These are phyloP conservation scores for Dendrobium catenatum DNA, from an alignment of 106 monocot species.

Conservation along the genomic window DNA sequence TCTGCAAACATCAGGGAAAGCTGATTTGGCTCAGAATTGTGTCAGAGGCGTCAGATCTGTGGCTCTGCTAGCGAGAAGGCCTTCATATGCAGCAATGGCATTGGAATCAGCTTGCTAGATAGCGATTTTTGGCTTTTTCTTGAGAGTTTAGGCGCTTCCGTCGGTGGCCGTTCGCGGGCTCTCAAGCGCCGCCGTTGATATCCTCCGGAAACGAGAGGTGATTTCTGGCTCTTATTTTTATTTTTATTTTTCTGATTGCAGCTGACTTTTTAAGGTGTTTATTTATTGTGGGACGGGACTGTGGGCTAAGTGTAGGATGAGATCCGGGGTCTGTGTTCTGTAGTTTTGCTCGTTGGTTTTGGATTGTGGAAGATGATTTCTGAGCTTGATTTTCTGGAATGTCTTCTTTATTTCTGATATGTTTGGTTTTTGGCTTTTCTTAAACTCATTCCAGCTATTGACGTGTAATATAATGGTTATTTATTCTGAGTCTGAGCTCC, in stretches of 20 bases:
- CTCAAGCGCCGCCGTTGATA: neutral
- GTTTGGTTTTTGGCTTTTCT: neutral
- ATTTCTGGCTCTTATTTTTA: neutral
- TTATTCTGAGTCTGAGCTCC: neutral
- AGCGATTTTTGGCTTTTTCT: neutral
- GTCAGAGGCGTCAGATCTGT: neutral
- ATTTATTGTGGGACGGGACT: neutral
- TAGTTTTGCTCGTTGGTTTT: neutral
- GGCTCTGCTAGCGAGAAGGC: neutral
- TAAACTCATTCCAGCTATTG: neutral
- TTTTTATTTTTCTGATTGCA: neutral
- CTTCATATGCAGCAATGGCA: neutral
- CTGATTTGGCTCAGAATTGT: neutral
- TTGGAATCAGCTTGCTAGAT: conserved; percentile 1
- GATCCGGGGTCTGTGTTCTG: neutral
- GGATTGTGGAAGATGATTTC: no score
- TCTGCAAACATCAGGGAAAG: neutral
- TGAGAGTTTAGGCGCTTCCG: neutral
- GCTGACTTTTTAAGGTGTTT: neutral
- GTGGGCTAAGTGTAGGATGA: neutral
- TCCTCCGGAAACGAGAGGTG: neutral
- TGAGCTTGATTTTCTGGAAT: no score
- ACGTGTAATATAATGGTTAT: neutral
- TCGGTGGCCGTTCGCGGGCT: neutral
- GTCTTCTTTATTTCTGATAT: neutral